These are phyloP conservation scores for Orychophragmus violaceus DNA, from an alignment of 345 rosid genomes.

Conservation along the genomic window DNA sequence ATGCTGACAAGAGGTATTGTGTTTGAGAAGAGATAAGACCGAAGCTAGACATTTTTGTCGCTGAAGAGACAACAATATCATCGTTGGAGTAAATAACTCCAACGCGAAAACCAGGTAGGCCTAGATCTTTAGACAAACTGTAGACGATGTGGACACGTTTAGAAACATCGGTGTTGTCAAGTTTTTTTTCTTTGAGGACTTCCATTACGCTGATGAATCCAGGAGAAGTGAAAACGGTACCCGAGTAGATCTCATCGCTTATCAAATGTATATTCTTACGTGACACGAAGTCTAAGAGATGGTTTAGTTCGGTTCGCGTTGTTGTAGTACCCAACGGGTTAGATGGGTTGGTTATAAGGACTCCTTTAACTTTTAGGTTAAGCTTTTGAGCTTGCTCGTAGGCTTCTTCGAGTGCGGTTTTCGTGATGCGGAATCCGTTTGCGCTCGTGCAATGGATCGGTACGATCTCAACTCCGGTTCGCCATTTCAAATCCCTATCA, in stretches of 20 bases:
- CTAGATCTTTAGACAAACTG: conserved; percentile 76
- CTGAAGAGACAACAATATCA: conserved; percentile 55
- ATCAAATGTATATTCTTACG: conserved; percentile 55
- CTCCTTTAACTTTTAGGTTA: conserved; percentile 60
- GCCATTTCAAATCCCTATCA: conserved; percentile 68
- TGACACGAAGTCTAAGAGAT: conserved; percentile 52
- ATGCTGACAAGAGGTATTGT: conserved; percentile 57
- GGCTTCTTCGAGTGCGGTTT: conserved; percentile 53
- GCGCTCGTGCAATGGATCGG: conserved; percentile 51
- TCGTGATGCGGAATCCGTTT: conserved; percentile 51
- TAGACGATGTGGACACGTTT: conserved; percentile 66
- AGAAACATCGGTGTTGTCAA: conserved; percentile 38
- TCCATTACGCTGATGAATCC: conserved; percentile 62
- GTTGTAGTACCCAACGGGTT: conserved; percentile 70
- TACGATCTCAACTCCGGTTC: conserved; percentile 55
- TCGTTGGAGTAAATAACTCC: conserved; percentile 80
- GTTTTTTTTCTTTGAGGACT: conserved; percentile 43
- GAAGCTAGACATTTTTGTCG: conserved; percentile 86
- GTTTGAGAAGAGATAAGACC: conserved; percentile 82
- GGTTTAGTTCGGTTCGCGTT: conserved; percentile 47
- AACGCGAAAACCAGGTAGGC: conserved; percentile 86
- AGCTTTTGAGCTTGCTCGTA: conserved; percentile 48
- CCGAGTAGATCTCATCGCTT: conserved; percentile 74
- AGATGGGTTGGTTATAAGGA: conserved; percentile 72
- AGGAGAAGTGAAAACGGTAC: conserved; percentile 58